Evolutionary conservation across 2,329 filamentous ascomycete species (phyloP).

Genomic region (Metarhizium guizhouense): DNA sequence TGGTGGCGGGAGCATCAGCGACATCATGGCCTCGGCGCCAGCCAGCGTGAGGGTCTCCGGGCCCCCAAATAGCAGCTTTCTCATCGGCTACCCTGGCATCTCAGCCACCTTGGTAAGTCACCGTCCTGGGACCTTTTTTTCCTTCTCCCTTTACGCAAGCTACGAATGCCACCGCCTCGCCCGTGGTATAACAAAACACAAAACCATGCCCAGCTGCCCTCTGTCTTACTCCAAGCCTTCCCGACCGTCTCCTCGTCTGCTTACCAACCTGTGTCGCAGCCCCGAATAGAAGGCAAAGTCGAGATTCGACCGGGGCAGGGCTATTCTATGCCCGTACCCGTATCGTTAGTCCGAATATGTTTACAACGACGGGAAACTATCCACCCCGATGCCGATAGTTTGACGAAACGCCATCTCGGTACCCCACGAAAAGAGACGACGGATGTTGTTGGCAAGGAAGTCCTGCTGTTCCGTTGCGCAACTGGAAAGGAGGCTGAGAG

Average conservation of each 20-base stretch:
- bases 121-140: constrained; percentile 5
- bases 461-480: constrained; percentile 80
- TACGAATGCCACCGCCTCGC: too few relatives aligned
- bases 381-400: constrained; percentile 88
- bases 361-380: constrained; percentile 92
- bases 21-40: constrained; percentile 24
- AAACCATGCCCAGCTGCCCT: too few relatives aligned
- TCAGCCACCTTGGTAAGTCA: constrained; percentile 85
- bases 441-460: constrained; percentile 92
- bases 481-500: constrained; percentile 78
- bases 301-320: constrained; percentile 85
- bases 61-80: constrained; percentile 91
- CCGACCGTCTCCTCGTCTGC: not conserved
- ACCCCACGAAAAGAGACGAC: constrained; percentile 84
- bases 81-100: constrained; percentile 96
- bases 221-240: not conserved
- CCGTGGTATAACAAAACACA: too few relatives aligned
- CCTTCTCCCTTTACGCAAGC: constrained; percentile 6
- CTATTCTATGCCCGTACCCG: constrained; percentile 76
- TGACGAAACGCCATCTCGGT: constrained; percentile 84
- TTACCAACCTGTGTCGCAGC: constrained; percentile 40
- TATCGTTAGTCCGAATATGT: constrained; percentile 90
- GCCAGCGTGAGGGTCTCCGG: constrained; percentile 82
- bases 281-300: constrained; percentile 94
- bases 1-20: constrained; percentile 10